Conservation (phyloP, 805 yeast genomes). For the Kazachstania taianensis region DNA sequence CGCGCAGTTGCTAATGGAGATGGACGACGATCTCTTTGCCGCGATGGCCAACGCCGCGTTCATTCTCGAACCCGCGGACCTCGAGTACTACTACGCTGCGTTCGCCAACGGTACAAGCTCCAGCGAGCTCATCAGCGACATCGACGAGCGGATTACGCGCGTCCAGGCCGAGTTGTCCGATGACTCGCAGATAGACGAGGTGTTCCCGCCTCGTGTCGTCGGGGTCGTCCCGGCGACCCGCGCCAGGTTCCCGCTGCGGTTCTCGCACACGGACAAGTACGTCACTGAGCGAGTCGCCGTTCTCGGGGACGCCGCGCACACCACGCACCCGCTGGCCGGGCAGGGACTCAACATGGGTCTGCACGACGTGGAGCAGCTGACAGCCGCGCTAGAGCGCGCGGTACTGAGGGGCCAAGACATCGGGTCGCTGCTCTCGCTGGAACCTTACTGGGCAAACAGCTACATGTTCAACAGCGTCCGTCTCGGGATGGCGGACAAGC, state of each 20-base stretch:
- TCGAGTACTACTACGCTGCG: constrained; percentile 52
- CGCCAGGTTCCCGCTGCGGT: constrained; percentile 79
- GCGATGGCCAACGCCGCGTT: constrained; percentile 77
- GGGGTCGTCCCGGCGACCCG: constrained; percentile 53
- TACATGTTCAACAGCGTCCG: constrained; percentile 71
- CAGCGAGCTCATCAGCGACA: constrained; percentile 50
- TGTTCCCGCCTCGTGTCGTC: constrained; percentile 57
- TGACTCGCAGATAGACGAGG: constrained; percentile 42
- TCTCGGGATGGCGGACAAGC: constrained; percentile 82
- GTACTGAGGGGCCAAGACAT: constrained; percentile 74
- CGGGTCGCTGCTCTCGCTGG: constrained; percentile 71
- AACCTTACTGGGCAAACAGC: constrained; percentile 77
- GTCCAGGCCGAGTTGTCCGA: constrained; percentile 21
- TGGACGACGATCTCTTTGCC: constrained; percentile 54
- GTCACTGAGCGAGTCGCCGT: constrained; percentile 76
- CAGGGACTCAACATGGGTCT: constrained; percentile 98
- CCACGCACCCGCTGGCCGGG: constrained; percentile 95
- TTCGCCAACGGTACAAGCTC: constrained; percentile 24
- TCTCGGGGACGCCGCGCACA: constrained; percentile 98
- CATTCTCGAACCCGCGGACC: constrained; percentile 66
- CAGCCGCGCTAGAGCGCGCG: constrained; percentile 60
- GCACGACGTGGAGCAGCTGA: constrained; percentile 70
- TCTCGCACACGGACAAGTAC: constrained; percentile 87
- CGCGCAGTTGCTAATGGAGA: constrained; percentile 49
- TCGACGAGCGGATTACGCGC: constrained; percentile 53